phyloP scores from a whole-genome alignment of 202 grass and related monocot species.

The Hordeum pubiflorum region DNA sequence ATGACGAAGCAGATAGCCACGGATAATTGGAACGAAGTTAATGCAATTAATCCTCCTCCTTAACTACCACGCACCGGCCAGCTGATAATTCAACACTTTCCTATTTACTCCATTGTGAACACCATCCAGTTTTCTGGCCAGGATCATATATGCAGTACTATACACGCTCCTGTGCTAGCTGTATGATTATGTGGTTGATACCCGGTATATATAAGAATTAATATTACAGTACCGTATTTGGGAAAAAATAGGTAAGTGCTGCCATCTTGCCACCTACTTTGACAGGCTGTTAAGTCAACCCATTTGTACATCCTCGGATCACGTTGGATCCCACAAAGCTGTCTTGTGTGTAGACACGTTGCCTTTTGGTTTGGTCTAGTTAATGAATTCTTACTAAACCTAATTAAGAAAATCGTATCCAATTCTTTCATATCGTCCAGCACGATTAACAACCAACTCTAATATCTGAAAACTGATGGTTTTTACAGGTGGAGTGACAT shows the following conservation, averaged over 20 bases:
- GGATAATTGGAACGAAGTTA: not conserved
- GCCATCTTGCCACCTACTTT: constrained; percentile 32
- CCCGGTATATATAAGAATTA: not conserved
- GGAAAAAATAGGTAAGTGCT: not conserved
- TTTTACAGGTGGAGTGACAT: not conserved
- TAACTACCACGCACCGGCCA: not conserved
- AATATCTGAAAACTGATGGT: not conserved
- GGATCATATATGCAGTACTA: not conserved
- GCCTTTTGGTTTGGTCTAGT: not conserved
- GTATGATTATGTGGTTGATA: not conserved
- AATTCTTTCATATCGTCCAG: not conserved
- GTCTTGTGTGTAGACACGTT: not conserved
- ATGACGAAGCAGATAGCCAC: not conserved
- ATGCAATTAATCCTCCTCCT: not conserved
- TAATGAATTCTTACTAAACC: not conserved
- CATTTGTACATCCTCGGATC: constrained; percentile 14
- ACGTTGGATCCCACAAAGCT: not conserved
- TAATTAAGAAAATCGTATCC: not conserved
- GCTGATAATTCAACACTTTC: not conserved
- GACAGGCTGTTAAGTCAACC: constrained; percentile 34
- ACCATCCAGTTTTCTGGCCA: not conserved
- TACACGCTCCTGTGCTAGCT: not conserved
- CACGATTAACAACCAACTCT: not conserved
- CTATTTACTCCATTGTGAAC: not conserved
- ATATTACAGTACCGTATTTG: not conserved